Conservation (phyloP, 2,329 filamentous ascomycete genomes). For the Verticillium nubilum region DNA sequence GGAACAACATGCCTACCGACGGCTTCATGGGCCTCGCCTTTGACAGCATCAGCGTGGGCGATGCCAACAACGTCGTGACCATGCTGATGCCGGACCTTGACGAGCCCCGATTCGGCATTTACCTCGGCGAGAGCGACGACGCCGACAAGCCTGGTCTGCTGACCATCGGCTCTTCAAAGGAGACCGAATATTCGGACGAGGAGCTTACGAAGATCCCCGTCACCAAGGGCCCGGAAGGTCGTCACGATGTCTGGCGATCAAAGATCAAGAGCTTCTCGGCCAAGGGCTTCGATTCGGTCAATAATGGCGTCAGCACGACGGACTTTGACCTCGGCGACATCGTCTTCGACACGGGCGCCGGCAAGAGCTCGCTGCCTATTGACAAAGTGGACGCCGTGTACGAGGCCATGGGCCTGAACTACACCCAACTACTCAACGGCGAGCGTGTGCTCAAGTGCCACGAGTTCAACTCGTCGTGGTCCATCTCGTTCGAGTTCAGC, state of each 20-base stretch:
- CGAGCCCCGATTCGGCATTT: slow-evolving; percentile 23
- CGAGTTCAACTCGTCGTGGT: slow-evolving; percentile 30
- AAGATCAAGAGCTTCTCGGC: slow-evolving; percentile 8
- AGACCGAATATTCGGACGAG: slow-evolving; percentile 19
- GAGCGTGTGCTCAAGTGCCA: slow-evolving; percentile 24
- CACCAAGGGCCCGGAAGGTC: slow-evolving; percentile 1
- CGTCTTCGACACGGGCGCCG: slow-evolving; percentile 28
- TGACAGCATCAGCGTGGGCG: slow-evolving; percentile 21
- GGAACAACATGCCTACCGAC: slow-evolving; percentile 21
- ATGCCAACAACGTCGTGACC: slow-evolving; percentile 24
- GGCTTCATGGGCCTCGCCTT: slow-evolving; percentile 30
- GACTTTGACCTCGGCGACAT: slow-evolving; percentile 6
- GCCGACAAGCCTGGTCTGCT: slow-evolving; percentile 16
- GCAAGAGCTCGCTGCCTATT: slow-evolving; percentile 18
- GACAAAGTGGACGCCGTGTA: slow-evolving; percentile 21
- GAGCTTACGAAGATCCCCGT: slow-evolving; percentile 10
- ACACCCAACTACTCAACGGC: slow-evolving; percentile 19
- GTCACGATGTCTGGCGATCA: slow-evolving; percentile 26
- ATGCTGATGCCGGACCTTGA: slow-evolving; percentile 25
- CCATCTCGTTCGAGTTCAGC: slow-evolving; percentile 21
- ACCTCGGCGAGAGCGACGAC: slow-evolving; percentile 17
- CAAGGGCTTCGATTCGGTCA: slow-evolving; percentile 7
- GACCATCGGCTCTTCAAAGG: slow-evolving; percentile 25
- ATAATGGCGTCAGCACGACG: slow-evolving; percentile 4
- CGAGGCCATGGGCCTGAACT: slow-evolving; percentile 28